Evolutionary conservation across 495 filamentous ascomycete genomes (phyloP).

Genomic region (Neurospora tetrasperma): DNA sequence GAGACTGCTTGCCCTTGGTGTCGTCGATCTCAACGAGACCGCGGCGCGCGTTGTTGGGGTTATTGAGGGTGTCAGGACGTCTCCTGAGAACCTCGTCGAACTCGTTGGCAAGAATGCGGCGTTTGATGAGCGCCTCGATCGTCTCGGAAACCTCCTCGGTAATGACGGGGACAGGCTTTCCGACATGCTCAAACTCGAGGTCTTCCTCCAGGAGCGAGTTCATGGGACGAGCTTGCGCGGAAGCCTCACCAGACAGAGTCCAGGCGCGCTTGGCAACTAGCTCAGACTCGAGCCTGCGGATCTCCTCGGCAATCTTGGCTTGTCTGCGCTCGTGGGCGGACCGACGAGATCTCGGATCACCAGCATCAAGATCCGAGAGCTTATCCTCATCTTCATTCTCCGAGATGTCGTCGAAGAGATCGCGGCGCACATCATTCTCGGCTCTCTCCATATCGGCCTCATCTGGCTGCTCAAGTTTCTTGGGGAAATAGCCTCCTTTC

Average conservation of each 20-base stretch:
- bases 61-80: conserved; percentile 58
- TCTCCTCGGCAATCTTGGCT: conserved; percentile 77
- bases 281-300: conserved; percentile 77
- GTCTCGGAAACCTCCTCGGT: conserved; percentile 88
- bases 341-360: conserved; percentile 44
- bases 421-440: conserved; percentile 83
- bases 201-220: conserved; percentile 94
- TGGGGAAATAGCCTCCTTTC: conserved; percentile 5
- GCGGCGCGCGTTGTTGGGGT: conserved; percentile 44
- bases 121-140: conserved; percentile 90
- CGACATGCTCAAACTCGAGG: conserved; percentile 89
- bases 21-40: conserved; percentile 75
- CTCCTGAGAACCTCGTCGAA: conserved; percentile 88
- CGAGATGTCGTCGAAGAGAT: conserved; percentile 78
- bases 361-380: conserved; percentile 44
- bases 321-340: conserved; percentile 82
- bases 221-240: conserved; percentile 66
- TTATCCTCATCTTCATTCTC: conserved; percentile 47
- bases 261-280: conserved; percentile 87
- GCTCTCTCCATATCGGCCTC: conserved; percentile 66
- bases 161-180: conserved; percentile 89
- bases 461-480: conserved; percentile 27
- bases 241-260: conserved; percentile 83
- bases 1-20: conserved; percentile 70
- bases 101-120: conserved; percentile 78